Percentiles rank a stretch among this genome's conserved stretches.
Evolutionary conservation across 768 basidiomycete species (phyloP).

Genomic region (Boletus coccyginus): DNA sequence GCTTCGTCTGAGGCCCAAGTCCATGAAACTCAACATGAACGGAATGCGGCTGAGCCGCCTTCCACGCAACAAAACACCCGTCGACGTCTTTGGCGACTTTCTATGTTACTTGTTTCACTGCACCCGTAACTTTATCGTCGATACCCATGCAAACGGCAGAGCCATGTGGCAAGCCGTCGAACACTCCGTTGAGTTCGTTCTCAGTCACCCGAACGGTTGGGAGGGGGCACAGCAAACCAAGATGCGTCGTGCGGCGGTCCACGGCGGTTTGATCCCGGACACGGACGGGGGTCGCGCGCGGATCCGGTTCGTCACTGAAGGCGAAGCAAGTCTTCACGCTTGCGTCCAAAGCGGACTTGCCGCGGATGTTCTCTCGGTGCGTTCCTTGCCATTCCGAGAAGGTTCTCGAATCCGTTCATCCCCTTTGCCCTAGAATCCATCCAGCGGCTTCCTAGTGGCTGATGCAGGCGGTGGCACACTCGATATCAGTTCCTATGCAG

Average conservation of each 20-base stretch:
- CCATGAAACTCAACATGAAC: slow-evolving; percentile 82
- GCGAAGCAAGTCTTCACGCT: slow-evolving; percentile 80
- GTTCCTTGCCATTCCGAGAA: slow-evolving; percentile 17
- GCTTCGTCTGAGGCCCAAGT: slow-evolving; percentile 69
- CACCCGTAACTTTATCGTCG: slow-evolving; percentile 71
- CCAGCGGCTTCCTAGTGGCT: slow-evolving; percentile 74
- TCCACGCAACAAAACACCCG: slow-evolving; percentile 62
- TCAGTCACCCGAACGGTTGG: slow-evolving; percentile 83
- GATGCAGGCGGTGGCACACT: slow-evolving; percentile 82
- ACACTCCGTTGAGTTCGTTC: slow-evolving; percentile 65
- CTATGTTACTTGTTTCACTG: slow-evolving; percentile 71
- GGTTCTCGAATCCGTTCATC: not conserved
- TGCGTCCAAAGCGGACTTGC: slow-evolving; percentile 78
- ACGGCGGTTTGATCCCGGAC: slow-evolving; percentile 71
- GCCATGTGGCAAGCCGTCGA: slow-evolving; percentile 71
- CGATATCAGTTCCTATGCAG: slow-evolving; percentile 78
- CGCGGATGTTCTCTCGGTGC: slow-evolving; percentile 70
- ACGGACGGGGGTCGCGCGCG: slow-evolving; percentile 69
- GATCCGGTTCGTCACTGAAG: slow-evolving; percentile 80
- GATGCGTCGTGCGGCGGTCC: slow-evolving; percentile 72
- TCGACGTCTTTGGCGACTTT: slow-evolving; percentile 80
- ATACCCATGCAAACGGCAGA: slow-evolving; percentile 78
- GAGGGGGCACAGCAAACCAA: slow-evolving; percentile 72
- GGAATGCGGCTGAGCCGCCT: slow-evolving; percentile 73
- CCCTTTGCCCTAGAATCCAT: slow-evolving; percentile 51